A percentile compares a stretch with the other conserved stretches of the same genome.
Evolutionary conservation across 352 stramenopile genomes (phyloP).

Genomic region (Thalassiosira oceanica): DNA sequence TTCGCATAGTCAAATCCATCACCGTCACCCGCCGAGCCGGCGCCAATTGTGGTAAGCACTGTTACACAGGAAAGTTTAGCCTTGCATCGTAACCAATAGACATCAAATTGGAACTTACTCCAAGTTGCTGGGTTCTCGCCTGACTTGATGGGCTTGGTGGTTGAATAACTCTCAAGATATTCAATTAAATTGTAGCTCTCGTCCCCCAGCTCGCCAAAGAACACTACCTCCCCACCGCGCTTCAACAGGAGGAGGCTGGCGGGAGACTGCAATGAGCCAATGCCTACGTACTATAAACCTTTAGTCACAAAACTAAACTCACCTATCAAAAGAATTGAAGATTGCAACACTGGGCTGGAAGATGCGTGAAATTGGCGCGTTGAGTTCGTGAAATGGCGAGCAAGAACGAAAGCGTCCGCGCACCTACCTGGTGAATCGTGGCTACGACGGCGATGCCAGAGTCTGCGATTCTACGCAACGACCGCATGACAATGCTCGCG

Average conservation of each 20-base stretch:
- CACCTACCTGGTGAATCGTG: conserved; percentile 90
- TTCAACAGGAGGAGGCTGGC: conserved; percentile 86
- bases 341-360: conserved; percentile 10
- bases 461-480: conserved; percentile 84
- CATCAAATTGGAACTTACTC: too few species aligned
- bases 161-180: conserved; percentile 82
- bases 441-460: conserved; percentile 86
- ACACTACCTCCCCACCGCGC: conserved; percentile 84
- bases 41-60: too few species aligned
- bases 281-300: too few species aligned
- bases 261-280: too few species aligned
- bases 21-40: too few species aligned
- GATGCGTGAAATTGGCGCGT: too few species aligned
- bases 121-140: conserved; percentile 88
- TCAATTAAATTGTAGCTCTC: conserved; percentile 79
- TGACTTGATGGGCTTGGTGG: conserved; percentile 66
- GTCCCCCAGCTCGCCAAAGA: conserved; percentile 85
- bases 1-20: too few species aligned
- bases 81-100: too few species aligned
- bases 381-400: too few species aligned
- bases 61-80: too few species aligned
- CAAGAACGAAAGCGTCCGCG: too few species aligned
- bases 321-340: conserved; percentile 86
- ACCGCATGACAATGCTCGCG: conserved; percentile 85
- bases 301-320: too few species aligned